Percentiles rank a stretch among this genome's conserved stretches.
These are phyloP conservation scores for Stereum hirsutum DNA, from an alignment of 1,284 basidiomycete species.

Conservation along the genomic window DNA sequence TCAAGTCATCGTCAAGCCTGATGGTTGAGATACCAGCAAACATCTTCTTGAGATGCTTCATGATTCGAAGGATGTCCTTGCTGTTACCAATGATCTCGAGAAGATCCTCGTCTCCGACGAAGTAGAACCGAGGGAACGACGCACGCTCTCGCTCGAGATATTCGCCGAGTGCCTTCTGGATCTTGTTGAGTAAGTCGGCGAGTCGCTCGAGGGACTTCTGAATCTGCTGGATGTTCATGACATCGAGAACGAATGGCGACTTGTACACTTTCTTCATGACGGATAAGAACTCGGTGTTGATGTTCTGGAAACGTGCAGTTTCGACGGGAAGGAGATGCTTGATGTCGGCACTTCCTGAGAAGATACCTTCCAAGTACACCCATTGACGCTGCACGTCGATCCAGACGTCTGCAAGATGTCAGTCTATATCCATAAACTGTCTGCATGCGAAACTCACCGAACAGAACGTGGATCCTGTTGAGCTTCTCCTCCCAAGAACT, in stretches of 20 bases:
- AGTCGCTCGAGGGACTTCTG: conserved; percentile 97
- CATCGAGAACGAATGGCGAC: conserved; percentile 94
- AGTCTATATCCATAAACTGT: background rate
- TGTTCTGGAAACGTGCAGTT: conserved; percentile 94
- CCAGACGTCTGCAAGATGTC: conserved; percentile 72
- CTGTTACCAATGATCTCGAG: conserved; percentile 99
- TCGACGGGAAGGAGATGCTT: conserved; percentile 98
- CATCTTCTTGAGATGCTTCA: conserved; percentile 99
- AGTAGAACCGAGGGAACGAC: conserved; percentile 99
- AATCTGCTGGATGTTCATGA: conserved; percentile 92
- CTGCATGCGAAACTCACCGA: conserved; percentile 51
- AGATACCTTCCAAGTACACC: conserved; percentile 99
- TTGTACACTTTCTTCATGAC: conserved; percentile 99
- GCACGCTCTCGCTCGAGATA: conserved; percentile 96
- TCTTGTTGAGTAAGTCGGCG: conserved; percentile 93
- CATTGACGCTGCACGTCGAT: conserved; percentile 99
- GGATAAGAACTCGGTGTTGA: conserved; percentile 96
- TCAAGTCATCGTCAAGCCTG: conserved; percentile 81
- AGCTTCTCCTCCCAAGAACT: conserved; percentile 92
- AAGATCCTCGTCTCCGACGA: conserved; percentile 98
- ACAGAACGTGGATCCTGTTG: conserved; percentile 91
- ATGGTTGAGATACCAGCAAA: conserved; percentile 95
- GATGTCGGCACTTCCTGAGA: conserved; percentile 98
- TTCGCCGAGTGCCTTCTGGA: conserved; percentile 98
- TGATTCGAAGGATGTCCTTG: conserved; percentile 94